Evolutionary conservation across 108 stramenopile genomes (phyloP), one percentile per base, ranked within the genome.

Genomic region (Nitzschia sp.): DNA sequence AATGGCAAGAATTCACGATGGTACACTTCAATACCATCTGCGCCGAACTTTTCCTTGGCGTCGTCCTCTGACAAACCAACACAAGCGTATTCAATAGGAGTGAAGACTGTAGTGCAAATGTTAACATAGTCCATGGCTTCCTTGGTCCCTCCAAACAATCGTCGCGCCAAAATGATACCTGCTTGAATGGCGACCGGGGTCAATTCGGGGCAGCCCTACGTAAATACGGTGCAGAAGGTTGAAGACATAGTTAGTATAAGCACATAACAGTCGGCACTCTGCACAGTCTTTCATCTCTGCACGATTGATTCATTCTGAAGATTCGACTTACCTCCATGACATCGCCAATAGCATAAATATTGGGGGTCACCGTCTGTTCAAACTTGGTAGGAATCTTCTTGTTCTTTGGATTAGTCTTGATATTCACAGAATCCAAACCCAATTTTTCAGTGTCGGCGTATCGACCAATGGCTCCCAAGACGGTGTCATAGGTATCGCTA

Each of bases 121-220:
- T 86, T 92, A 31, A 81, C 63, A 63, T 98, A 97, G 75, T 98
- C 92, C 95, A 98, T 96, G 53, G 88, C 66, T 64, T 82, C 80
- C 8, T 76, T 90, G 22, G 86, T 80, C 23, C 86, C 91, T 35
- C 88, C 96, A 75, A 97, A 99, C 9, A 99, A 80, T 29, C 98
- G 92, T 34, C 93, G 88, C 21, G 97, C 85, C 27, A 99, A 87
- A 22, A 68, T 28, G 32, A 75, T 67, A 32, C 99, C 99, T 8
- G 98, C 97, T 76, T 97, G 94, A 50, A 98, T 97, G 38, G 99
- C 98, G 33, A 97, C 96, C 2, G 99, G 98, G 5, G 99, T 98
- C 56, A 98, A 84, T 79, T 99, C 99, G 3, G 96, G 97, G 63
- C 87, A 91, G 6, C 96, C 96, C 58, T 80, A 26, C 0, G 4